Evolutionary conservation across 768 basidiomycete species (phyloP).

Genomic region (Suillus lakei): DNA sequence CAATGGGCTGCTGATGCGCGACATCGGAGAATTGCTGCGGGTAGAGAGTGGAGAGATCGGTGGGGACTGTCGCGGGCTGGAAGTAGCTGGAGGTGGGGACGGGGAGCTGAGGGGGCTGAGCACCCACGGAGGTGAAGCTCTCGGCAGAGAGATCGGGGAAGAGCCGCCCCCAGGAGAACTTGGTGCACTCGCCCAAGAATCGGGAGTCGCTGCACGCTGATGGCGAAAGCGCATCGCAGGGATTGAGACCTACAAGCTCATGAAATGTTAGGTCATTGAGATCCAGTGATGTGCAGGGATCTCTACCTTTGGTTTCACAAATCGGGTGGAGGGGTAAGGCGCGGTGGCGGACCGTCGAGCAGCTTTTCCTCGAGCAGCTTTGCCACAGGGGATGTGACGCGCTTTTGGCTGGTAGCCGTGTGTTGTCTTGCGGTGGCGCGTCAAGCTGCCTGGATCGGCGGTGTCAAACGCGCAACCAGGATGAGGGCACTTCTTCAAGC

Average conservation of each 20-base stretch:
- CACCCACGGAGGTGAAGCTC: neutral
- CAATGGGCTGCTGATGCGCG: neutral
- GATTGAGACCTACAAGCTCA: neutral
- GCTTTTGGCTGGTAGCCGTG: constrained; percentile 25
- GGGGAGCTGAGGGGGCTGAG: neutral
- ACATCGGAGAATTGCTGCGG: neutral
- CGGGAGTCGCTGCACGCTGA: neutral
- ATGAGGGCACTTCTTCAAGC: constrained; percentile 21
- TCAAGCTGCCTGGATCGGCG: constrained; percentile 27
- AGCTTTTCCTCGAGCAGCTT: no score
- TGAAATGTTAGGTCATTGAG: constrained; percentile 1
- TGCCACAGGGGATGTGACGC: neutral
- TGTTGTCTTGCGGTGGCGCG: constrained; percentile 21
- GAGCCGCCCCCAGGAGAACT: constrained; percentile 3
- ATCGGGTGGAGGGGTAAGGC: constrained; percentile 12
- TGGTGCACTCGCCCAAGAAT: neutral
- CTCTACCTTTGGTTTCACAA: neutral
- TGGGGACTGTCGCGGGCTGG: neutral
- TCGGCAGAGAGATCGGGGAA: neutral
- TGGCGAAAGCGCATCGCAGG: neutral
- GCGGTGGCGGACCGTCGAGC: constrained; percentile 5
- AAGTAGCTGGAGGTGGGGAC: neutral
- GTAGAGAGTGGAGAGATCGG: neutral
- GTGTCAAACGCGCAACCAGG: constrained; percentile 18
- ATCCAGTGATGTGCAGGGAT: constrained; percentile 1